Evolutionary conservation across 768 basidiomycete genomes (phyloP), one percentile per base, ranked within the genome.

Genomic region (Rhodotorula taiwanensis): DNA sequence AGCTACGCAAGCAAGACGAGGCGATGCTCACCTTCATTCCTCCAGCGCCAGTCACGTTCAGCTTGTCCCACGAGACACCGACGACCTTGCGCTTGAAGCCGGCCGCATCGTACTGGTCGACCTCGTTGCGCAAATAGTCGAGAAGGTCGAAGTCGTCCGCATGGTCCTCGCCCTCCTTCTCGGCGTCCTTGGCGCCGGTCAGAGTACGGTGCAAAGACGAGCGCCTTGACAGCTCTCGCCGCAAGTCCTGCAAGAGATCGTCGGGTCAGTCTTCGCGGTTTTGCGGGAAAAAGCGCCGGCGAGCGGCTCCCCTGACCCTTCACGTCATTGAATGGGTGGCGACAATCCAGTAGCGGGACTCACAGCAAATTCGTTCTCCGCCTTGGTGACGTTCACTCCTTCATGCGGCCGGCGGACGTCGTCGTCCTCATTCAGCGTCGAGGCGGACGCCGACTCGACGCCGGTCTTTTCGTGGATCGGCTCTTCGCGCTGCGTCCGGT

Each of bases 51-150:
- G 74, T 62, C 45, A 79, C 78, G 14, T 71, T 72, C 13, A 77
- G 56, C 39, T 72, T 60, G 23, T 66, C 41, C 67, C 74, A 76
- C 27, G 70, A 58, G 18, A 74, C 74, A 31, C 76, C 76, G 55
- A 79, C 75, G 20, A 62, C 70, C 70, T 78, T 79, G 66, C 69
- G 69, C 60, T 75, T 74, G 73, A 79, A 76, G n/a, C 77, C 77
- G 23, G 74, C 71, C 30, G 70, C 66, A 50, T 77, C 76, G 33
- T 65, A 54, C 31, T 66, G 49, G 4, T 58, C 48, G 14, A 43
- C 58, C 28, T 60, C 56, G 48, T 48, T 52, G 25, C 53, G 60
- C 28, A 71, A 56, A 39, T 73, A 74, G 4, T 68, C 74, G 28
- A 76, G 71, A 15, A 78, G 73, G 58, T 78, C 72, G 54, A 77